These are phyloP conservation scores for Xylogone sp. DNA, from an alignment of 2,329 filamentous ascomycete species.

Conservation along the genomic window DNA sequence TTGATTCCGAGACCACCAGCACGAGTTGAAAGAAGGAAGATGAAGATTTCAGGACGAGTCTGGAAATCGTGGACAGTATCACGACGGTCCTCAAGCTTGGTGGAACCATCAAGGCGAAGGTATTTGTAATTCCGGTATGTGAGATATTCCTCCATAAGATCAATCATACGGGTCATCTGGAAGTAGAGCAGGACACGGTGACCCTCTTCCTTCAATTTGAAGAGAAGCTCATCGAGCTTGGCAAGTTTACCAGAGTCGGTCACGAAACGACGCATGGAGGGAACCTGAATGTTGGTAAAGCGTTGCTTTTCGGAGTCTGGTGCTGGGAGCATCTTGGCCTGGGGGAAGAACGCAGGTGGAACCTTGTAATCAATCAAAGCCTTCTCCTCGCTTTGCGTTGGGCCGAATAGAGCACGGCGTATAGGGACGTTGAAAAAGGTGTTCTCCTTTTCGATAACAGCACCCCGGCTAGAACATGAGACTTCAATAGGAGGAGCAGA, in stretches of 20 bases:
- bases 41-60: constrained; percentile 88
- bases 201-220: constrained; percentile 83
- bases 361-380: constrained; percentile 71
- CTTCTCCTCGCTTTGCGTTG: constrained; percentile 61
- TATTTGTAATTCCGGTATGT: constrained; percentile 99
- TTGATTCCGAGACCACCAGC: constrained; percentile 98
- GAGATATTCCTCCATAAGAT: constrained; percentile 97
- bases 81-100: constrained; percentile 92
- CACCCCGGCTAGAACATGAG: constrained; percentile 64
- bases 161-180: constrained; percentile 99
- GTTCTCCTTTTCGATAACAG: constrained; percentile 62
- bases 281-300: constrained; percentile 88
- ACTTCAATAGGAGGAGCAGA: constrained; percentile 85
- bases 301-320: constrained; percentile 78
- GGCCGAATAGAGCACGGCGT: constrained; percentile 71
- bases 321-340: constrained; percentile 63
- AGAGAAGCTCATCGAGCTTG: constrained; percentile 81
- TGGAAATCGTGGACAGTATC: constrained; percentile 98
- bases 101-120: constrained; percentile 92
- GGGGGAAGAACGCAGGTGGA: constrained; percentile 60
- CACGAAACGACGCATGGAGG: constrained; percentile 96
- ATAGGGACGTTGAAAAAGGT: constrained; percentile 75
- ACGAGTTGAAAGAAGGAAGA: constrained; percentile 93
- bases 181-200: constrained; percentile 97
- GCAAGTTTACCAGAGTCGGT: constrained; percentile 96